These are phyloP conservation scores for Maudiozyma saulgeensis DNA, from an alignment of 805 yeast species.

Conservation along the genomic window DNA sequence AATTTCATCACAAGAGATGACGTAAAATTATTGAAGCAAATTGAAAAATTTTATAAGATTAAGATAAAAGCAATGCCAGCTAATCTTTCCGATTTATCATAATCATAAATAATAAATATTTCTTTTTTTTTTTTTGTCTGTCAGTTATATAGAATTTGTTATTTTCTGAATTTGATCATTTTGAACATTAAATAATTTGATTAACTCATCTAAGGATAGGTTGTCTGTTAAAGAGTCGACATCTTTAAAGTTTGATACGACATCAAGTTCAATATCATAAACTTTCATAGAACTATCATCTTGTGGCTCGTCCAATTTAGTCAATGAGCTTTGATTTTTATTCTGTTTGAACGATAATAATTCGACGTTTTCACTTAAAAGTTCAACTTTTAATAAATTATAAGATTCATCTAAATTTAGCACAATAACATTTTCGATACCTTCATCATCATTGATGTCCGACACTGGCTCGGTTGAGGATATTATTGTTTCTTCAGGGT, in stretches of 20 bases:
- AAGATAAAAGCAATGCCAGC: slow-evolving; percentile 92
- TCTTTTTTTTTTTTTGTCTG: background rate
- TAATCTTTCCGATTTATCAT: slow-evolving; percentile 42
- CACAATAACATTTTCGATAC: slow-evolving; percentile 22
- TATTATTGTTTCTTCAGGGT: slow-evolving; percentile 8
- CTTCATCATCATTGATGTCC: slow-evolving; percentile 5
- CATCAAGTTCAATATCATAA: slow-evolving; percentile 17
- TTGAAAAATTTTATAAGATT: slow-evolving; percentile 83
- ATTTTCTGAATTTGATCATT: slow-evolving; percentile 21
- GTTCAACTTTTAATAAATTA: slow-evolving; percentile 13
- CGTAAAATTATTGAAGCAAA: slow-evolving; percentile 62
- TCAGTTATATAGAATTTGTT: slow-evolving; percentile 11
- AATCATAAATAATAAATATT: background rate
- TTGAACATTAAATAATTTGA: slow-evolving; percentile 18
- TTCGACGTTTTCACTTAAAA: slow-evolving; percentile 23
- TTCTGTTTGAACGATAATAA: slow-evolving; percentile 12
- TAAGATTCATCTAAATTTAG: slow-evolving; percentile 15
- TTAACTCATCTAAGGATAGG: slow-evolving; percentile 15
- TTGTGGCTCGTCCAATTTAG: background rate
- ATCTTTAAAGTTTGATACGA: slow-evolving; percentile 21
- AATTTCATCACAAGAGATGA: slow-evolving; percentile 84
- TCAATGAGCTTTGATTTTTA: background rate
- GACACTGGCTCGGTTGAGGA: background rate
- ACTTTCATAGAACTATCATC: background rate
- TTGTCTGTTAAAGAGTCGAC: slow-evolving; percentile 8